phyloP scores from a whole-genome alignment of 2,329 filamentous ascomycete genomes.

The Bipolaris oryzae region DNA sequence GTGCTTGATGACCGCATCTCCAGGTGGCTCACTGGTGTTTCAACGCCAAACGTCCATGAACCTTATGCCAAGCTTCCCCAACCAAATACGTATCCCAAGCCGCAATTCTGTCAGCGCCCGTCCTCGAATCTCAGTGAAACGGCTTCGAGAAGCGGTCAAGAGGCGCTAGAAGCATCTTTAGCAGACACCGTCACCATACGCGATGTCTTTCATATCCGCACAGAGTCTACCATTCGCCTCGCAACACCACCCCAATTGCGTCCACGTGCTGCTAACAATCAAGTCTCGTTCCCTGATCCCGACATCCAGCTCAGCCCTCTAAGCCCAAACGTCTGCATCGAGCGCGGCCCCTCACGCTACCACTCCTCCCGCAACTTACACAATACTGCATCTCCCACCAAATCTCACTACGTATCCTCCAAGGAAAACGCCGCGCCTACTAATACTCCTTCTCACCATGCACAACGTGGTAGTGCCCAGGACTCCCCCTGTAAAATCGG shows the following conservation, averaged over 20 bases:
- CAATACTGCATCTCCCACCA: background rate
- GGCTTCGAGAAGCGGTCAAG: background rate
- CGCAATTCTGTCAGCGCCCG: background rate
- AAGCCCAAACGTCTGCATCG: slow-evolving; percentile 40
- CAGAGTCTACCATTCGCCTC: background rate
- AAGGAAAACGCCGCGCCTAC: slow-evolving; percentile 3
- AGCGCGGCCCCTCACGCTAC: slow-evolving; percentile 34
- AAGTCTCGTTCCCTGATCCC: slow-evolving; percentile 11
- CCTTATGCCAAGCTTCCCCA: background rate
- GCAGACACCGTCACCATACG: too few relatives aligned
- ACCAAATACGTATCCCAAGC: background rate
- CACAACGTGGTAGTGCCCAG: background rate
- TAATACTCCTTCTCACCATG: background rate
- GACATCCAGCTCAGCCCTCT: slow-evolving; percentile 27
- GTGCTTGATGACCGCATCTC: slow-evolving; percentile 18
- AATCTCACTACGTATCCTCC: background rate
- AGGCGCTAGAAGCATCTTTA: background rate
- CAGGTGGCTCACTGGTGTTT: slow-evolving; percentile 25
- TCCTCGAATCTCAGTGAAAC: background rate
- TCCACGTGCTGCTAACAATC: background rate
- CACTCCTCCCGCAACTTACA: slow-evolving; percentile 6
- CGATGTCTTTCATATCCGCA: background rate
- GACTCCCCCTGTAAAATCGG: slow-evolving; percentile 12
- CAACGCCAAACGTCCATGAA: slow-evolving; percentile 1
- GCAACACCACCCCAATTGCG: background rate